Evolutionary conservation across 805 yeast genomes (phyloP).

Genomic region (Wickerhamiella azymoides): DNA sequence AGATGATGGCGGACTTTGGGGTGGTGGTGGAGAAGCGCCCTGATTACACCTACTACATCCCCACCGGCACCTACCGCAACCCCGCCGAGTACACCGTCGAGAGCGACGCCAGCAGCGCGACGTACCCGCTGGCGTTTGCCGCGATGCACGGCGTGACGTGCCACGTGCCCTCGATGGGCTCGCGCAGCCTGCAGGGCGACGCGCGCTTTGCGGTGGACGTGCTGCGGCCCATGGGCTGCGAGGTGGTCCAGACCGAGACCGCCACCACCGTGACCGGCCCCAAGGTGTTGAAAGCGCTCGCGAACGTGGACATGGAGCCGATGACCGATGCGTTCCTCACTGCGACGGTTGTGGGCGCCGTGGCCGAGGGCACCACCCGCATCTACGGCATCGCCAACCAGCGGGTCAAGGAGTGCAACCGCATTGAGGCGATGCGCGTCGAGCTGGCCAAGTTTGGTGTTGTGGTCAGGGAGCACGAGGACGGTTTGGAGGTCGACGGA

Average conservation of each 20-base stretch:
- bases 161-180: conserved; percentile 89
- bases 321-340: conserved; percentile 98
- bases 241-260: conserved; percentile 64
- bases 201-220: conserved; percentile 93
- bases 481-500: conserved; percentile 84
- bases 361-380: conserved; percentile 58
- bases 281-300: conserved; percentile 55
- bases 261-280: conserved; percentile 93
- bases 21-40: conserved; percentile 58
- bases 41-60: conserved; percentile 78
- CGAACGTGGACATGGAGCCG: conserved; percentile 91
- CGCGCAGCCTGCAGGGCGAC: conserved; percentile 86
- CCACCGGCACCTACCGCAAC: conserved; percentile 63
- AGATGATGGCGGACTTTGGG: conserved; percentile 89
- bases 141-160: conserved; percentile 90
- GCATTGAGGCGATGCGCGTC: conserved; percentile 87
- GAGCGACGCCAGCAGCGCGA: conserved; percentile 95
- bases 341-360: conserved; percentile 94
- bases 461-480: conserved; percentile 66
- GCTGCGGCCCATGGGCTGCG: conserved; percentile 88
- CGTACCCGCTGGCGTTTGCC: conserved; percentile 94
- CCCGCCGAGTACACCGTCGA: conserved; percentile 82
- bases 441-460: conserved; percentile 89
- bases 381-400: conserved; percentile 96
- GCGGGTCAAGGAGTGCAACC: conserved; percentile 92